Evolutionary conservation across 2,329 filamentous ascomycete species (phyloP).

Genomic region (Botrytis pseudocinerea): DNA sequence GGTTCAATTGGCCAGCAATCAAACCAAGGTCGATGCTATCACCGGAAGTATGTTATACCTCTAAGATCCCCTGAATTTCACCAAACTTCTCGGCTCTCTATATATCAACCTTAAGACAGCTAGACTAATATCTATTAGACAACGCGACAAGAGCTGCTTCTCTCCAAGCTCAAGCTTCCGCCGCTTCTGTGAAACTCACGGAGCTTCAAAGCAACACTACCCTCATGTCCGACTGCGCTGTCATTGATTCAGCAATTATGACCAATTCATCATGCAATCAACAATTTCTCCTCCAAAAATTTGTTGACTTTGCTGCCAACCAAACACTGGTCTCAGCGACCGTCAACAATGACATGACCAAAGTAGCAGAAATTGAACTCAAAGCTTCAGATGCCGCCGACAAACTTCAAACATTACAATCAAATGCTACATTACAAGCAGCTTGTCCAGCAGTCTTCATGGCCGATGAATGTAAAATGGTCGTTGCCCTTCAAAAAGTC

Average conservation of each 20-base stretch:
- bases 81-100: too few species aligned
- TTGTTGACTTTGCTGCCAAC: slow-evolving; percentile 29
- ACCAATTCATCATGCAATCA: slow-evolving; percentile 26
- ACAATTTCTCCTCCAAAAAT: slow-evolving; percentile 28
- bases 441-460: slow-evolving; percentile 24
- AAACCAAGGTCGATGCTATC: slow-evolving; percentile 41
- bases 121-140: slow-evolving; percentile 22
- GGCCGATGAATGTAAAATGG: slow-evolving; percentile 19
- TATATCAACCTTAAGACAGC: not conserved
- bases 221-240: slow-evolving; percentile 41
- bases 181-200: slow-evolving; percentile 38
- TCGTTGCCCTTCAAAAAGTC: slow-evolving; percentile 23
- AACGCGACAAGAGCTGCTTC: slow-evolving; percentile 43
- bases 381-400: slow-evolving; percentile 23
- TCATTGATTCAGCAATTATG: slow-evolving; percentile 38
- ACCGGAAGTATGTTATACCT: slow-evolving; percentile 32
- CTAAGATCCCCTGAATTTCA: not conserved
- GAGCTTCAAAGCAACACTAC: slow-evolving; percentile 43
- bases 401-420: slow-evolving; percentile 24
- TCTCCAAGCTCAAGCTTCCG: slow-evolving; percentile 44
- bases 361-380: slow-evolving; percentile 22
- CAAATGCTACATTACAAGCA: slow-evolving; percentile 30
- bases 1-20: slow-evolving; percentile 43
- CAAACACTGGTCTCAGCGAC: slow-evolving; percentile 20
- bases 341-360: slow-evolving; percentile 28